These are phyloP conservation scores for Priceomyces castillae DNA, from an alignment of 805 yeast genomes.

Conservation along the genomic window DNA sequence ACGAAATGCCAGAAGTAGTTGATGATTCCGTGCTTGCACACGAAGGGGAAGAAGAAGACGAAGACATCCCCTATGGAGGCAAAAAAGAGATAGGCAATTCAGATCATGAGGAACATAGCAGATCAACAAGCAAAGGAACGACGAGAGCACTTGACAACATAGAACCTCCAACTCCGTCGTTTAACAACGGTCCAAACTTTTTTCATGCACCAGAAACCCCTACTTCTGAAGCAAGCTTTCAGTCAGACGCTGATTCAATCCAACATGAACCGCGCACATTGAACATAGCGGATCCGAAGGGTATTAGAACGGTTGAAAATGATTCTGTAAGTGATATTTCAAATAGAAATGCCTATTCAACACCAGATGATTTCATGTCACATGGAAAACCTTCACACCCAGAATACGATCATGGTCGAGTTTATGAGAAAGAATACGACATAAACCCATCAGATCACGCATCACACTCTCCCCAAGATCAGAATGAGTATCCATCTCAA, in stretches of 20 bases:
- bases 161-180: constrained; percentile 32
- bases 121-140: too few relatives aligned
- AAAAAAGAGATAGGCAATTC: background rate
- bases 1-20: constrained; percentile 10
- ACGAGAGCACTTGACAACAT: too few relatives aligned
- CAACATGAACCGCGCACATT: constrained; percentile 35
- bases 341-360: background rate
- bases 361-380: too few relatives aligned
- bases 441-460: too few relatives aligned
- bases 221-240: constrained; percentile 33
- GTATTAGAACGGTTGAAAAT: background rate
- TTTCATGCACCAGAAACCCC: constrained; percentile 30
- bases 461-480: too few relatives aligned
- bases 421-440: background rate
- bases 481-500: too few relatives aligned
- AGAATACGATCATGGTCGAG: too few relatives aligned
- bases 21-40: background rate
- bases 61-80: background rate
- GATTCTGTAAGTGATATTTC: background rate
- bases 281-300: constrained; percentile 16
- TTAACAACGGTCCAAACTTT: constrained; percentile 8
- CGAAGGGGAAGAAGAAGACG: background rate
- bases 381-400: too few relatives aligned
- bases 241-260: constrained; percentile 40
- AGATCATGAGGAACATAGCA: background rate